Evolutionary conservation across 2,329 filamentous ascomycete species (phyloP).

Genomic region (Phialemoniopsis sp.): DNA sequence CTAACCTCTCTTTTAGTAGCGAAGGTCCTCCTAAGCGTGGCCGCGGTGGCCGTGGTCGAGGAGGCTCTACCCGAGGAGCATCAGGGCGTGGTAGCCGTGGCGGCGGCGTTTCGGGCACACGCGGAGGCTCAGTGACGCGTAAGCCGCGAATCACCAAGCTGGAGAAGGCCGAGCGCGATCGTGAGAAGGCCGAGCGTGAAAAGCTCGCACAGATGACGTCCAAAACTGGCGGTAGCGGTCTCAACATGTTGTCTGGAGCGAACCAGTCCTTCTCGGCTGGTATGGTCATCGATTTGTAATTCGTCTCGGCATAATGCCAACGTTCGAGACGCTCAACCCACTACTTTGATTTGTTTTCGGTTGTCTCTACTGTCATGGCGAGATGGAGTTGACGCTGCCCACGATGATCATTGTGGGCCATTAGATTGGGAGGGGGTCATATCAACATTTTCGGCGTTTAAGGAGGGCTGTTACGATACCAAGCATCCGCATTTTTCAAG

Average conservation of each 20-base stretch:
- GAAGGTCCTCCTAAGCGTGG: slow-evolving; percentile 71
- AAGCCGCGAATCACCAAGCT: slow-evolving; percentile 86
- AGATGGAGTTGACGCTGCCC: too few species aligned
- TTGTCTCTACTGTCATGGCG: too few species aligned
- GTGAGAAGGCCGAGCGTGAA: slow-evolving; percentile 75
- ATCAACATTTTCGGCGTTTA: too few species aligned
- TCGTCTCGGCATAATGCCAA: too few species aligned
- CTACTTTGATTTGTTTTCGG: too few species aligned
- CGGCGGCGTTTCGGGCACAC: slow-evolving; percentile 60
- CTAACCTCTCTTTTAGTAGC: slow-evolving; percentile 40
- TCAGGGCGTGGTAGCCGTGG: slow-evolving; percentile 54
- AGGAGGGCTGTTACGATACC: too few species aligned
- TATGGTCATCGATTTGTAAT: slow-evolving; percentile 9
- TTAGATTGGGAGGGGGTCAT: too few species aligned
- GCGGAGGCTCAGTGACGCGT: slow-evolving; percentile 68
- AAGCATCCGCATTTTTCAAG: too few species aligned
- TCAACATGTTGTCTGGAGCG: slow-evolving; percentile 1
- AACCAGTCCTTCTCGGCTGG: slow-evolving; percentile 7
- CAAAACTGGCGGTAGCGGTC: slow-evolving; percentile 16
- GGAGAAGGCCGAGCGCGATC: slow-evolving; percentile 75
- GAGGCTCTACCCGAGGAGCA: slow-evolving; percentile 52
- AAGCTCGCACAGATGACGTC: slow-evolving; percentile 33
- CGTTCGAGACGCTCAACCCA: too few species aligned
- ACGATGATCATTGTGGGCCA: too few species aligned
- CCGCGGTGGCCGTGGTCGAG: slow-evolving; percentile 43